phyloP scores from a whole-genome alignment of 352 stramenopile species.

The Albugo candida region DNA sequence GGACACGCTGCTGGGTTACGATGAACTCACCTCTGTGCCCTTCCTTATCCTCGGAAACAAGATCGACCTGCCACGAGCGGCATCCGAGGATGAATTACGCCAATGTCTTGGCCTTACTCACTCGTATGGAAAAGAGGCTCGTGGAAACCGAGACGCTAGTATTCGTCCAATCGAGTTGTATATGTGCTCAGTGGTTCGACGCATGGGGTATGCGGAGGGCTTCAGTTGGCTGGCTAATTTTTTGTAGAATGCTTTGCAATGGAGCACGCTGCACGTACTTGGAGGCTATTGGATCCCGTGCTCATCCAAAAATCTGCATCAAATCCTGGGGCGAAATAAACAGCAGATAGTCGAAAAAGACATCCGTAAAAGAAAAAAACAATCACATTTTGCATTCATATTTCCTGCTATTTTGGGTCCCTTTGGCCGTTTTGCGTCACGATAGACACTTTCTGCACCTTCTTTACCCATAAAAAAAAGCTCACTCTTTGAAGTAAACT shows the following conservation, averaged over 20 bases:
- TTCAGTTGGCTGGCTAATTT: slow-evolving; percentile 83
- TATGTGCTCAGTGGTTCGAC: slow-evolving; percentile 98
- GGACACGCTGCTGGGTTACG: slow-evolving; percentile 91
- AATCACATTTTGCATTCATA: too few relatives aligned
- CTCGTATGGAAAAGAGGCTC: slow-evolving; percentile 96
- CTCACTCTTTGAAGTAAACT: too few relatives aligned
- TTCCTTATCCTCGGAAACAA: slow-evolving; percentile 99
- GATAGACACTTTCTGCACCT: too few relatives aligned
- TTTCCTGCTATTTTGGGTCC: too few relatives aligned
- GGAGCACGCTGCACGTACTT: too few relatives aligned
- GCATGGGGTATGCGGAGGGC: slow-evolving; percentile 96
- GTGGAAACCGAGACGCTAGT: slow-evolving; percentile 73
- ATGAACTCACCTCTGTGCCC: slow-evolving; percentile 95
- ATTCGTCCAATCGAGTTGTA: slow-evolving; percentile 97
- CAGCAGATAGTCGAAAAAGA: too few relatives aligned
- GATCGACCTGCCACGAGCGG: slow-evolving; percentile 94
- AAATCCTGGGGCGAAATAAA: too few relatives aligned
- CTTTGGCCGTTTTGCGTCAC: too few relatives aligned
- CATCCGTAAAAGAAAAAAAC: too few relatives aligned
- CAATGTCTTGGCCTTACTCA: slow-evolving; percentile 92
- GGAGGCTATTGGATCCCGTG: too few relatives aligned
- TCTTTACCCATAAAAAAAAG: too few relatives aligned
- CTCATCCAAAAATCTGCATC: too few relatives aligned
- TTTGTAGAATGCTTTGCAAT: slow-evolving; percentile 28
- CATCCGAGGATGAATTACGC: slow-evolving; percentile 97